These are phyloP conservation scores for Sungouiella thailandica DNA, from an alignment of 805 yeast species.

Conservation along the genomic window DNA sequence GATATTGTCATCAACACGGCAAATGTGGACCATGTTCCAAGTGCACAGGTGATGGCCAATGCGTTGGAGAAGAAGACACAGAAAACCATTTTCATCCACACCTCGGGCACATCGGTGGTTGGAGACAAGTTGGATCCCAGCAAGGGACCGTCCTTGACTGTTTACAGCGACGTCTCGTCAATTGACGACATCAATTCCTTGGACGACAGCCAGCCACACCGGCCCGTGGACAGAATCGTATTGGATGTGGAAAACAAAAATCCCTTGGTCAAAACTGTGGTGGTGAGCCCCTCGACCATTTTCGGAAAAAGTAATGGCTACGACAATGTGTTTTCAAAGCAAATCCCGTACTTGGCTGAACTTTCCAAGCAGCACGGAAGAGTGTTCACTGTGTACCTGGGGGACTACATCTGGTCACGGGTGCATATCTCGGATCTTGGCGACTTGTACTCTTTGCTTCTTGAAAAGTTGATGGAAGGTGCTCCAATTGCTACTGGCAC, in stretches of 20 bases:
- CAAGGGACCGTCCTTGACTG: slow-evolving; percentile 15
- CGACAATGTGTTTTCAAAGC: slow-evolving; percentile 22
- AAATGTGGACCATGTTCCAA: slow-evolving; percentile 21
- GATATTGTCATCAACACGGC: slow-evolving; percentile 31
- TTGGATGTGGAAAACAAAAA: slow-evolving; percentile 23
- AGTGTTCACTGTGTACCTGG: slow-evolving; percentile 23
- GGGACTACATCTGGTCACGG: slow-evolving; percentile 30
- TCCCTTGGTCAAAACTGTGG: slow-evolving; percentile 24
- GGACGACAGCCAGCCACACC: slow-evolving; percentile 25
- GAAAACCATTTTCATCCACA: slow-evolving; percentile 27
- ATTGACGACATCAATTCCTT: slow-evolving; percentile 24
- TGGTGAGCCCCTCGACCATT: slow-evolving; percentile 31
- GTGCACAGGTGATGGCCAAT: slow-evolving; percentile 17
- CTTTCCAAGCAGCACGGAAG: slow-evolving; percentile 14
- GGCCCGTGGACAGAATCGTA: slow-evolving; percentile 27
- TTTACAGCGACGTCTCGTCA: slow-evolving; percentile 19
- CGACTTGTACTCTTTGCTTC: slow-evolving; percentile 20
- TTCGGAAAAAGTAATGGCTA: slow-evolving; percentile 30
- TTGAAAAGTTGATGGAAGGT: slow-evolving; percentile 18
- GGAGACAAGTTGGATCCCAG: slow-evolving; percentile 14
- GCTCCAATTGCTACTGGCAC: slow-evolving; percentile 22
- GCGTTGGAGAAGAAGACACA: slow-evolving; percentile 9
- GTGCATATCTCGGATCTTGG: slow-evolving; percentile 32
- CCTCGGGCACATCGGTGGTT: slow-evolving; percentile 32
- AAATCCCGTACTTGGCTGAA: slow-evolving; percentile 23